Percentiles rank a stretch among this genome's conserved stretches.
phyloP scores from a whole-genome alignment of 140 eudicot species.

The Ambrosia hybrid region DNA sequence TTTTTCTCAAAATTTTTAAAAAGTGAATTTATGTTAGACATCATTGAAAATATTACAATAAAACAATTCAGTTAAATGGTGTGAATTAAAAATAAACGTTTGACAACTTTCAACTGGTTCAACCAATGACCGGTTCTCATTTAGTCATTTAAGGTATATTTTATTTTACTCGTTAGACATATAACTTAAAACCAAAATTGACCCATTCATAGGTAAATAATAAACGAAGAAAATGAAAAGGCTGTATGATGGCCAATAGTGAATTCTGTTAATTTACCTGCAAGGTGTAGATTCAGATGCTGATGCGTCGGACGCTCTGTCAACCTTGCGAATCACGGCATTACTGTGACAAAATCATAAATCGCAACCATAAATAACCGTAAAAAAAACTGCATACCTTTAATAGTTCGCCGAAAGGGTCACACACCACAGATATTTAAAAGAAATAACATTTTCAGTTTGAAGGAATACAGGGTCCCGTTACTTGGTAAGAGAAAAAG shows the following conservation, averaged over 20 bases:
- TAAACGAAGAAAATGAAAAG: not conserved
- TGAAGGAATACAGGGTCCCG: not conserved
- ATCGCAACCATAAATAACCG: not conserved
- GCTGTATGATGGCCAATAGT: not conserved
- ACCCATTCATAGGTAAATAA: too few relatives aligned
- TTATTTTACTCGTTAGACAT: too few relatives aligned
- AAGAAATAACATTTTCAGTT: not conserved
- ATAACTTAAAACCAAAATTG: too few relatives aligned
- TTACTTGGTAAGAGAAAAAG: not conserved
- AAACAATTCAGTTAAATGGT: too few relatives aligned
- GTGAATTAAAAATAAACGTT: too few relatives aligned
- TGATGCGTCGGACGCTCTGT: slow-evolving; percentile 48
- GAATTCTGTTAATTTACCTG: slow-evolving; percentile 48
- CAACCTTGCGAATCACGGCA: slow-evolving; percentile 68
- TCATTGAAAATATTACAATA: too few relatives aligned
- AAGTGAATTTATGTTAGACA: too few relatives aligned
- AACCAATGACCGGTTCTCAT: not conserved
- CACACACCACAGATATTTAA: too few relatives aligned
- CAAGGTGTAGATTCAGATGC: slow-evolving; percentile 35
- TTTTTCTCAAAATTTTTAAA: not conserved
- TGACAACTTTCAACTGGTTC: too few relatives aligned
- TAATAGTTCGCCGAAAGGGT: too few relatives aligned
- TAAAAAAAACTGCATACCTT: not conserved
- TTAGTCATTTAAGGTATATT: not conserved
- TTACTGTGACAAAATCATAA: slow-evolving; percentile 45